Evolutionary conservation across 2,329 filamentous ascomycete genomes (phyloP).

Genomic region (Esteya vermicola): DNA sequence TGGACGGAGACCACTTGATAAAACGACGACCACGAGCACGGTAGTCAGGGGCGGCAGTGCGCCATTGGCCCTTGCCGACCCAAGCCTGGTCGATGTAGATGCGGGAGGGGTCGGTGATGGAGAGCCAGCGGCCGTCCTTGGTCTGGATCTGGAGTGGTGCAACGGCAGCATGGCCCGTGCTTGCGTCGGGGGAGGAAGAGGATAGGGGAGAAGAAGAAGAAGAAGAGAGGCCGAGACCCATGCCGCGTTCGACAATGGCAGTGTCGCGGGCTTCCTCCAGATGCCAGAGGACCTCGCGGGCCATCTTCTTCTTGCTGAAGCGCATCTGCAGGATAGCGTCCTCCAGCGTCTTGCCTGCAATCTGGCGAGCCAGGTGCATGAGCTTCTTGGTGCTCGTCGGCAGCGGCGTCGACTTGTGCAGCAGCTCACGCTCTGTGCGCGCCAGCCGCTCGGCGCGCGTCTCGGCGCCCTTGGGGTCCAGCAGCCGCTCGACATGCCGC

Average conservation of each 20-base stretch:
- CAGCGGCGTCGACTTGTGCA: conserved; percentile 53
- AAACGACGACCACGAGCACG: conserved; percentile 62
- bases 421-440: conserved; percentile 41
- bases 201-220: too few relatives aligned
- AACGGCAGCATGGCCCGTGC: conserved; percentile 12
- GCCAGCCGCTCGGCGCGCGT: conserved; percentile 52
- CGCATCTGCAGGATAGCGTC: conserved; percentile 92
- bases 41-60: conserved; percentile 43
- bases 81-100: conserved; percentile 90
- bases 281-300: conserved; percentile 64
- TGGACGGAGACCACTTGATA: conserved; percentile 42
- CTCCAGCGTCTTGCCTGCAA: conserved; percentile 83
- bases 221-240: conserved; percentile 60
- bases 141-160: conserved; percentile 44
- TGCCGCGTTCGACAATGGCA: conserved; percentile 66
- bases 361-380: conserved; percentile 70
- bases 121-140: conserved; percentile 60
- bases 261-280: conserved; percentile 69
- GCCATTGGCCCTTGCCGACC: conserved; percentile 61
- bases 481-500: conserved; percentile 53
- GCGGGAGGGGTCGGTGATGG: conserved; percentile 58
- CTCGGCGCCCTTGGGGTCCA: conserved; percentile 39
- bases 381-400: conserved; percentile 90
- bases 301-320: conserved; percentile 88
- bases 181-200: conserved; percentile 9